phyloP scores from a whole-genome alignment of 345 rosid genomes.

The Moringa oleifera region DNA sequence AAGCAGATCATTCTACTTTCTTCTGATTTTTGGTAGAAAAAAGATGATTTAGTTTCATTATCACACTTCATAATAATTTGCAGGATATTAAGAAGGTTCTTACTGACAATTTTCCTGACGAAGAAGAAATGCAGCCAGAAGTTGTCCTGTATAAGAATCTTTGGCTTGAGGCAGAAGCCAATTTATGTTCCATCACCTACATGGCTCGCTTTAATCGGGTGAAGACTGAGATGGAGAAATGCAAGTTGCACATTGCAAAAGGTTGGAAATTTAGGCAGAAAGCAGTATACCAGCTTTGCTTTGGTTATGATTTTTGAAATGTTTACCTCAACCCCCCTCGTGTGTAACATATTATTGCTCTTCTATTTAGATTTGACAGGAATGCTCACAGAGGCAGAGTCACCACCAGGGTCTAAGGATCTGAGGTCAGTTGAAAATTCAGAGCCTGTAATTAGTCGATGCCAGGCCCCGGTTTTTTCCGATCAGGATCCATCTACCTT shows the following conservation, averaged over 20 bases:
- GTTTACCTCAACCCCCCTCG: background rate
- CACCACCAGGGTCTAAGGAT: slow-evolving; percentile 7
- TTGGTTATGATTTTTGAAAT: background rate
- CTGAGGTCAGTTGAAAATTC: slow-evolving; percentile 7
- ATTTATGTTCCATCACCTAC: slow-evolving; percentile 59
- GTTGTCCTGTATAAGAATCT: slow-evolving; percentile 74
- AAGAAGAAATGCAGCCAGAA: slow-evolving; percentile 49
- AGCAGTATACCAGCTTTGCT: slow-evolving; percentile 1
- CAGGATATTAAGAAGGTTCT: slow-evolving; percentile 78
- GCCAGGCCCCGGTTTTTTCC: slow-evolving; percentile 7
- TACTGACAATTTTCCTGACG: slow-evolving; percentile 47
- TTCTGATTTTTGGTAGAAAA: background rate
- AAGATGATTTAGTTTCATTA: background rate
- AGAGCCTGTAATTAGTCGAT: slow-evolving; percentile 5
- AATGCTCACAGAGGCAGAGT: slow-evolving; percentile 10
- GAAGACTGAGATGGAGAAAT: slow-evolving; percentile 47
- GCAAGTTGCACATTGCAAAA: slow-evolving; percentile 22
- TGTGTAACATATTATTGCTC: slow-evolving; percentile 1
- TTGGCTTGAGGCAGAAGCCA: slow-evolving; percentile 96
- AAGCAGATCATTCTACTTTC: background rate
- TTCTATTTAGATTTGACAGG: slow-evolving; percentile 17
- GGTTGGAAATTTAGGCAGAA: slow-evolving; percentile 25
- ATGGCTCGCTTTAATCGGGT: slow-evolving; percentile 62
- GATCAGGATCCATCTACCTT: slow-evolving; percentile 14
- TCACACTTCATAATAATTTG: slow-evolving; percentile 21